Evolutionary conservation across 768 basidiomycete genomes (phyloP), one percentile per base, ranked within the genome.

Genomic region (Lactarius hengduanensis): DNA sequence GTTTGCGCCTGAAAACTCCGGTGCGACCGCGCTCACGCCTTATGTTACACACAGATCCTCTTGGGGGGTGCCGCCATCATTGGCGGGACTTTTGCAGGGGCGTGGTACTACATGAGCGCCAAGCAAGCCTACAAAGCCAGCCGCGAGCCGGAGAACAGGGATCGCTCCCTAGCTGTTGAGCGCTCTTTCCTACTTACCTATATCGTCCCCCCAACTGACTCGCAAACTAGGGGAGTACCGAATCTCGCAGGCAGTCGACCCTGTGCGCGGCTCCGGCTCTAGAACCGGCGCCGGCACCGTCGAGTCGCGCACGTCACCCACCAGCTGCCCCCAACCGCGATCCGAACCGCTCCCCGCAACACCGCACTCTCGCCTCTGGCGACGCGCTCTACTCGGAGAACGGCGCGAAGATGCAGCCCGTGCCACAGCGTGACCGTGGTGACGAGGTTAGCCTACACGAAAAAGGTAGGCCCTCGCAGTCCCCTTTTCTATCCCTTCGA

Each of bases 61-160:
- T 26, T 67, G n/a, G 61, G 68, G 9, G 57, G 61, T 22, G 61
- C 50, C 2, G 43, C 66, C 40, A 47, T 69, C 60, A 57, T 69
- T 36, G 60, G 61, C 40, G 47, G 45, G 6, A 47, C 62, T 20
- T 63, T 67, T n/a, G 61, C 53, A n/a, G 47, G 55, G 13, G 45
- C 57, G 15, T 68, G 65, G 65, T 32, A 32, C 32, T 68, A 69
- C 61, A 57, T 69, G 57, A 62, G 32, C 38, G n/a, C 32, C 9
- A 69, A 57, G 9, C 68, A 69, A 34, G 59, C 65, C 2, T 47
- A 61, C 18, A 69, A 62, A 62, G 68, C 65, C 20, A 66, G 57
- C 55, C 64, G 65, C 50, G 66, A 69, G 16, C 65, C 41, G 57
- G 43, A 11, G 65, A 69, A 56, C 53, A 9, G 40, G 66, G 61